Evolutionary conservation across 176 grass and related monocot genomes (phyloP).

Genomic region (Aegilops speltoides): DNA sequence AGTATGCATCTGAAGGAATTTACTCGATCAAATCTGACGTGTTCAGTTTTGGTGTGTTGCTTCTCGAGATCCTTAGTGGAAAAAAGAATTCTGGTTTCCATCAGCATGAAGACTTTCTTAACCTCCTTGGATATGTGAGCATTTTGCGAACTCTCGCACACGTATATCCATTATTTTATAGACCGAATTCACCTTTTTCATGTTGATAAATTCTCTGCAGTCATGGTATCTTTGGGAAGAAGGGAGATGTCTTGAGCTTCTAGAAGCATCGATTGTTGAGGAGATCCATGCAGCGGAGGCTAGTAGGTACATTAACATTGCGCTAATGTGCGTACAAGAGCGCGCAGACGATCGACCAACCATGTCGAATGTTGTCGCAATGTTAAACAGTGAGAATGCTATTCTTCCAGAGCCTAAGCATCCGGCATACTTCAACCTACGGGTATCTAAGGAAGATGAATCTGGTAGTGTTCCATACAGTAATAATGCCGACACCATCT

Average conservation of each 20-base stretch:
- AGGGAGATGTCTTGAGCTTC: constrained; percentile 23
- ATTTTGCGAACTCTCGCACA: neutral
- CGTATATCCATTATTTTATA: neutral
- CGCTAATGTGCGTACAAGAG: constrained; percentile 39
- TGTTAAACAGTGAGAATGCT: constrained; percentile 16
- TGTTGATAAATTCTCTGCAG: neutral
- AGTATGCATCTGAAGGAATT: neutral
- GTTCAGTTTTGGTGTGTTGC: neutral
- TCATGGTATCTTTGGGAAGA: constrained; percentile 30
- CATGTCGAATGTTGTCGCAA: constrained; percentile 27
- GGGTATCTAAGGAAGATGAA: neutral
- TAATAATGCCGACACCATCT: too few species aligned
- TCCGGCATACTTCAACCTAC: constrained; percentile 32
- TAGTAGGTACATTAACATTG: constrained; percentile 28
- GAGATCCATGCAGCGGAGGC: neutral
- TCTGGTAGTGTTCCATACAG: neutral
- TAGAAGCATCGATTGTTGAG: constrained; percentile 4
- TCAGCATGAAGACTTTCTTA: neutral
- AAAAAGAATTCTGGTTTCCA: neutral
- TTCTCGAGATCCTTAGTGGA: neutral
- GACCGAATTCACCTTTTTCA: neutral
- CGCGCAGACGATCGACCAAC: constrained; percentile 30
- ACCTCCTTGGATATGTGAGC: neutral
- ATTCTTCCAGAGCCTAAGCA: constrained; percentile 23
- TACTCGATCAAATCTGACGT: neutral